These are phyloP conservation scores for Sphagnum contortum DNA, from an alignment of 225 moss, liverwort and hornwort species.

Conservation along the genomic window DNA sequence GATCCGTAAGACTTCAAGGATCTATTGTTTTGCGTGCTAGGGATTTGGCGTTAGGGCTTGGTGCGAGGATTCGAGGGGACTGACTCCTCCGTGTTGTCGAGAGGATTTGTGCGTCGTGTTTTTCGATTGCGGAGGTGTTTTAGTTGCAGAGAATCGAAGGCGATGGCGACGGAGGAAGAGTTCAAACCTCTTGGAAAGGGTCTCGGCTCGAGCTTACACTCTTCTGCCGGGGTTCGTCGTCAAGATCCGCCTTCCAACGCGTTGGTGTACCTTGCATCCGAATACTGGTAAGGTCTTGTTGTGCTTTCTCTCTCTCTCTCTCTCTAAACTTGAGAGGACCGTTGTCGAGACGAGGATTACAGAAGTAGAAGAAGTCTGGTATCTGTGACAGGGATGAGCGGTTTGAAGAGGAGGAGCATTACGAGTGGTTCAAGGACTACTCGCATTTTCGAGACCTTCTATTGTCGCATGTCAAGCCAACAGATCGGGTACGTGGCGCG, in stretches of 20 bases:
- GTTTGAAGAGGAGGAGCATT: conserved; percentile 70
- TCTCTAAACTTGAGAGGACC: neutral
- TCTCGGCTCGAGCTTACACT: neutral
- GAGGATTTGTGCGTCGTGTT: no score
- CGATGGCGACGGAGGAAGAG: conserved; percentile 3
- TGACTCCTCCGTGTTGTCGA: no score
- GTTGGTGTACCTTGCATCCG: conserved; percentile 30
- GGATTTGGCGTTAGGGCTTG: no score
- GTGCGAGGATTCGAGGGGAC: no score
- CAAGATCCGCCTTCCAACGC: conserved; percentile 36
- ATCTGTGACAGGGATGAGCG: conserved; percentile 60
- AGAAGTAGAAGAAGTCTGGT: neutral
- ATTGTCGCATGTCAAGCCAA: conserved; percentile 44
- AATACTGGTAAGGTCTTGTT: conserved; percentile 27
- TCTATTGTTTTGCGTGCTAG: no score
- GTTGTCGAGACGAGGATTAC: neutral
- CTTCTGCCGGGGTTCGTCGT: conserved; percentile 12
- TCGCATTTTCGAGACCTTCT: conserved; percentile 78
- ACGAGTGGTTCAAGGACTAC: conserved; percentile 96
- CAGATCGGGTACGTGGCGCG: conserved; percentile 45
- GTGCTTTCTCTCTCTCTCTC: no score
- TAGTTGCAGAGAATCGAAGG: neutral
- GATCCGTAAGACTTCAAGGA: no score
- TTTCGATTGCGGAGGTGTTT: no score
- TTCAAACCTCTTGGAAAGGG: no score